phyloP scores from a whole-genome alignment of 495 filamentous ascomycete species.

The Trichoderma gamsii region DNA sequence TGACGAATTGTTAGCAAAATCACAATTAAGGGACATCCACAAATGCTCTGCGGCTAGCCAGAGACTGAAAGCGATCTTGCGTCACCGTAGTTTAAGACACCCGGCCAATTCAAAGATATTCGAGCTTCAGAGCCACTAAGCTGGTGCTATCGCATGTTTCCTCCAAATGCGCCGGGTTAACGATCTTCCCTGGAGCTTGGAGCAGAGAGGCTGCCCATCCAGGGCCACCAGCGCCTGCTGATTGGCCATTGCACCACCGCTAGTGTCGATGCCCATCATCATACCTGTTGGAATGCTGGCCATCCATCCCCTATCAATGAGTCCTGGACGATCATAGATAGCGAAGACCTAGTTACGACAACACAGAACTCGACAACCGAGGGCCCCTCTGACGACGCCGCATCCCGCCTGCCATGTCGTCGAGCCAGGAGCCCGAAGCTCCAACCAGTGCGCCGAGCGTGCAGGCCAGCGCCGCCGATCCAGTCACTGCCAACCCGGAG shows the following conservation, averaged over 20 bases:
- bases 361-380: background rate
- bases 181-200: conserved; percentile 11
- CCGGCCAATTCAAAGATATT: background rate
- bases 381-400: background rate
- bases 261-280: conserved; percentile 11
- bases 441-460: conserved; percentile 18
- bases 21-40: background rate
- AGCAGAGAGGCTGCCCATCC: background rate
- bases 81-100: background rate
- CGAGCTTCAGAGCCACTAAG: too few relatives aligned
- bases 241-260: conserved; percentile 2
- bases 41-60: background rate
- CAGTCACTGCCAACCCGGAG: conserved; percentile 47
- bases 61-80: background rate
- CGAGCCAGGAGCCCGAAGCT: background rate
- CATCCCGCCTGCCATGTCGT: conserved; percentile 13
- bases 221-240: conserved; percentile 4
- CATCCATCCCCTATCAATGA: conserved; percentile 6
- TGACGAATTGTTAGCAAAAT: background rate
- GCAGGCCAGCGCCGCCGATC: conserved; percentile 29
- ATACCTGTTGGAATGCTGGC: background rate
- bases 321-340: background rate
- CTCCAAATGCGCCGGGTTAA: conserved; percentile 2
- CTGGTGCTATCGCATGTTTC: background rate
- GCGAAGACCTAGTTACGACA: background rate